Base-by-base conservation (phyloP, 2,329 filamentous ascomycete genomes). In the Biscogniauxia marginata region DNA sequence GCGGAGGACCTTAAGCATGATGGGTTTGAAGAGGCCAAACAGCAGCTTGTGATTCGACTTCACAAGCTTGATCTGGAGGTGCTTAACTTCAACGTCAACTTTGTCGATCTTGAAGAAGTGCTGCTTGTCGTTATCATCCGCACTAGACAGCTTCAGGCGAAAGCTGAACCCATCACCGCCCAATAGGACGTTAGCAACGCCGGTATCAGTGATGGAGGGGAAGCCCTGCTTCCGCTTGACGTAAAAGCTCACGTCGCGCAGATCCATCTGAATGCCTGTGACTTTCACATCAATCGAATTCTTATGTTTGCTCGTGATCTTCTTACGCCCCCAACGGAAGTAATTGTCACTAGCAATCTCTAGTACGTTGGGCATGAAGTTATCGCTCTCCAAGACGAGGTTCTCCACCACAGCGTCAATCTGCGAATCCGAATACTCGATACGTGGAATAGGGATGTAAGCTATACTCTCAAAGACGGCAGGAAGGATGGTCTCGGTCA, bases 41-140 rank as follows among this genome's bases (percentile, higher is more conserved):
- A 98, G 81, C 11, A 95, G 70, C 84, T 97, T 99, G 83, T 98
- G 93, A 73, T 88, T 96, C 52, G 93, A 97, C 80, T 96, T 86
- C 82, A 93, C 92, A 63, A 99, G 74, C 79, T 96, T 96, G 77
- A 99, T 87, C 65, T 89, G 84, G 56, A 97, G 81, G 69, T 93
- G 73, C 76, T 90, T 89, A 64, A 96, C 84, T 66, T 91, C 86
- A 19, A 96, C 90, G 44, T 89, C 81, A 3, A 96, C 89, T 73
- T 89, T 93, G 70, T 96, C 91, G 58, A 98, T 83, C 83, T 96
- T 97, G 84, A 98, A 93, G 77, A 96, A 95, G 73, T 95, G 86
- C 67, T 90, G 85, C 23, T 80, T 78, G 67, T 96, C 92, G 19
- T 79, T 81, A 70, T 87, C 84, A 52, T 93, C 86, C 2, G 91